A percentile compares a stretch with the other conserved stretches of the same genome.
These are phyloP conservation scores for Talaromyces sp. DNA, from an alignment of 2,329 filamentous ascomycete genomes.

Conservation along the genomic window DNA sequence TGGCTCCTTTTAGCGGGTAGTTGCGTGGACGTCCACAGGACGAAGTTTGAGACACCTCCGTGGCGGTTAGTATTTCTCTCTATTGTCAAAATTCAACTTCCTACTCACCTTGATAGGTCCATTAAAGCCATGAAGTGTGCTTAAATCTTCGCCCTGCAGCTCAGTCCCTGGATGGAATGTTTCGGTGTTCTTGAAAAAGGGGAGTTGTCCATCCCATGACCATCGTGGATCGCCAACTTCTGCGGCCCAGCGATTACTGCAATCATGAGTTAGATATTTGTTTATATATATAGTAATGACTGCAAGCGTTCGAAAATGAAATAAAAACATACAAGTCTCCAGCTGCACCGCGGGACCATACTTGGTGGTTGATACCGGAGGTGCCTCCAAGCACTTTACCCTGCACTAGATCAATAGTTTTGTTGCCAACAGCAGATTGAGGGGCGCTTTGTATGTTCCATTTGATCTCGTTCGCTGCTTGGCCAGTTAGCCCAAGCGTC, in stretches of 20 bases:
- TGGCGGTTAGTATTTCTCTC: background rate
- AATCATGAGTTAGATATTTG: background rate
- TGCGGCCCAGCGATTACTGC: background rate
- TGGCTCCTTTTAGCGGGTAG: background rate
- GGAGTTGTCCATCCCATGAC: background rate
- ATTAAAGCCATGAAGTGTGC: background rate
- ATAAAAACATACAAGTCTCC: background rate
- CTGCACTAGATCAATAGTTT: background rate
- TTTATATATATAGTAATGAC: background rate
- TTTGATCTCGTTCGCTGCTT: conserved; percentile 1
- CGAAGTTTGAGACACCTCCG: background rate
- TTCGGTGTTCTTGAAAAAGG: conserved; percentile 1
- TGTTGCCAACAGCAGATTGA: background rate
- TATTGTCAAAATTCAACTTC: background rate
- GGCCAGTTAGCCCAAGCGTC: background rate
- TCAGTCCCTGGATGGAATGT: background rate
- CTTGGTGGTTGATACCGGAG: background rate
- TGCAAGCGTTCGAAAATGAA: background rate
- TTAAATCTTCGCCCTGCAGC: background rate
- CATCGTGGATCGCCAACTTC: background rate
- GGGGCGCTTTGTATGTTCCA: background rate
- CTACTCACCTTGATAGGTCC: background rate
- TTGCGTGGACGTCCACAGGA: background rate
- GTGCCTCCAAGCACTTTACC: background rate
- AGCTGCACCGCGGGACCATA: background rate